phyloP scores from a whole-genome alignment of 169 alveolate genomes.

The Plasmodium berghei region DNA sequence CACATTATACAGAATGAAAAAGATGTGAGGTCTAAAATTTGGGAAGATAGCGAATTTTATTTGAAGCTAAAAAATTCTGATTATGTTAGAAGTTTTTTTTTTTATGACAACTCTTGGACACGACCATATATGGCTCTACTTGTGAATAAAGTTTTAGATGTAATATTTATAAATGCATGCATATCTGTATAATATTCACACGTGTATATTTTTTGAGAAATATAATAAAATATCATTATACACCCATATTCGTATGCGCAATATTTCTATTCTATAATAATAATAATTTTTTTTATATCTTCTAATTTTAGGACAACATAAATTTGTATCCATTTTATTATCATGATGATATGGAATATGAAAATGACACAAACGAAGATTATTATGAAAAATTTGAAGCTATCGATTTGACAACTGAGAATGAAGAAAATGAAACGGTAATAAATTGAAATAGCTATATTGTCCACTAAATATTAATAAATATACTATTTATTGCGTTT shows the following conservation, averaged over 20 bases:
- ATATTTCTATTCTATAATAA: neutral
- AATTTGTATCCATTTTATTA: constrained; percentile 62
- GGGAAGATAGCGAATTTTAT: constrained; percentile 74
- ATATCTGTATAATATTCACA: neutral
- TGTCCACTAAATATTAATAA: no score
- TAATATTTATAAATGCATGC: constrained; percentile 1
- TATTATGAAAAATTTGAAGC: constrained; percentile 69
- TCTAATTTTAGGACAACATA: constrained; percentile 34
- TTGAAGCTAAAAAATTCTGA: constrained; percentile 52
- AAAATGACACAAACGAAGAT: constrained; percentile 73
- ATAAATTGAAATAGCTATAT: neutral
- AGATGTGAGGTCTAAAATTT: constrained; percentile 51
- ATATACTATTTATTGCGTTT: no score
- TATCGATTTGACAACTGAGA: constrained; percentile 68
- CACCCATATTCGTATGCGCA: neutral
- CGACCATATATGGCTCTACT: constrained; percentile 69
- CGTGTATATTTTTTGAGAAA: neutral
- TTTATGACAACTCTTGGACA: constrained; percentile 72
- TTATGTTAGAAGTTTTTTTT: constrained; percentile 63
- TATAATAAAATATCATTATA: neutral
- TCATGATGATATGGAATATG: constrained; percentile 73
- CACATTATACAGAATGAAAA: constrained; percentile 38
- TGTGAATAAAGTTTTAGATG: constrained; percentile 71
- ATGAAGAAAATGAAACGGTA: constrained; percentile 77
- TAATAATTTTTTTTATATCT: neutral